A percentile compares a stretch with the other conserved stretches of the same genome.
These are phyloP conservation scores for Hyaloscypha bicolor DNA, from an alignment of 495 filamentous ascomycete genomes.

Conservation along the genomic window DNA sequence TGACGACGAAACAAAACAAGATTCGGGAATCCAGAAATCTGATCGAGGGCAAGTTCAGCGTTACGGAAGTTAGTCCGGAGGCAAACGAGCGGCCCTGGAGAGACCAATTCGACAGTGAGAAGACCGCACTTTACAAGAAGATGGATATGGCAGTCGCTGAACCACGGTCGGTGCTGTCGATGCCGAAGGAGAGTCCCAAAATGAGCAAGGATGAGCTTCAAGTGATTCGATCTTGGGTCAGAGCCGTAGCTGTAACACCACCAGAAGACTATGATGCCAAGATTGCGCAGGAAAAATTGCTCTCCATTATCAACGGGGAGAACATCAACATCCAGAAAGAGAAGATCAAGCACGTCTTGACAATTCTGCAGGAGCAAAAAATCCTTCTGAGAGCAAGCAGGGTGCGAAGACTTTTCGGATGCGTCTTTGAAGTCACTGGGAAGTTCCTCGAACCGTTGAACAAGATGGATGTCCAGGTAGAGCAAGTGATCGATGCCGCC, in stretches of 20 bases:
- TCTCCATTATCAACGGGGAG: constrained; percentile 20
- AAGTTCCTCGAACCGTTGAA: constrained; percentile 52
- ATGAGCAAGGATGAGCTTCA: constrained; percentile 31
- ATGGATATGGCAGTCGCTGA: constrained; percentile 16
- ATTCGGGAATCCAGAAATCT: constrained; percentile 37
- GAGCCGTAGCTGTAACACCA: constrained; percentile 58
- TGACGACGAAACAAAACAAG: constrained; percentile 35
- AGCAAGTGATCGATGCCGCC: constrained; percentile 44
- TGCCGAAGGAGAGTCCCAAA: neutral
- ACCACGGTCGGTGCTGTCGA: constrained; percentile 14
- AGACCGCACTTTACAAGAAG: neutral
- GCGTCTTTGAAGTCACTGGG: constrained; percentile 61
- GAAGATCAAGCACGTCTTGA: constrained; percentile 57
- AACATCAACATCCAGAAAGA: constrained; percentile 44
- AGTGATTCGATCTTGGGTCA: constrained; percentile 61
- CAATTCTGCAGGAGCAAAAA: constrained; percentile 59
- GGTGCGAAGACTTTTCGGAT: constrained; percentile 53
- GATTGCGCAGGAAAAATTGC: constrained; percentile 37
- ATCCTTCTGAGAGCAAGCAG: constrained; percentile 60
- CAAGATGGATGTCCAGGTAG: constrained; percentile 12
- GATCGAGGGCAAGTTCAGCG: constrained; percentile 38
- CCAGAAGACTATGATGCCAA: constrained; percentile 47
- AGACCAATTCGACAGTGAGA: neutral
- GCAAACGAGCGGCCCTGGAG: neutral
- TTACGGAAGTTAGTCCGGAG: constrained; percentile 2